phyloP scores from a whole-genome alignment of 2,329 filamentous ascomycete species.

The Alternaria sp. region DNA sequence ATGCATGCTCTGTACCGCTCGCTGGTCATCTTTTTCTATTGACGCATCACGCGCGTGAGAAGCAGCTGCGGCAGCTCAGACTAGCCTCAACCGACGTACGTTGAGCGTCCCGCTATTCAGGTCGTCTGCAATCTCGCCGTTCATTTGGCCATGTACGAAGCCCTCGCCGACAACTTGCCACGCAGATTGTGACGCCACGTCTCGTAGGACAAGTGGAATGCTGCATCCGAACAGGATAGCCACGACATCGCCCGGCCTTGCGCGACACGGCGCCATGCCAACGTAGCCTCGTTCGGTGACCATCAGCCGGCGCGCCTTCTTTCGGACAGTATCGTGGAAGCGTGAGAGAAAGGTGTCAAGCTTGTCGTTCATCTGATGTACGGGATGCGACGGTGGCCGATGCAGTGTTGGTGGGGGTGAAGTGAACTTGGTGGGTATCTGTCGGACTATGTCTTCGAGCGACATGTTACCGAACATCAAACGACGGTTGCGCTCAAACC shows the following conservation, averaged over 20 bases:
- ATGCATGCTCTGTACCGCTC: not conserved
- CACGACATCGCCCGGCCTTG: conserved; percentile 36
- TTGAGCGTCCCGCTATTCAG: conserved; percentile 18
- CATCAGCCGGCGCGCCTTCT: conserved; percentile 40
- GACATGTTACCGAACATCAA: conserved; percentile 23
- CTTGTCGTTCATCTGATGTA: conserved; percentile 23
- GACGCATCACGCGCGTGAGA: not conserved
- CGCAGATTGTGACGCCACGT: conserved; percentile 12
- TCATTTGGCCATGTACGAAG: conserved; percentile 39
- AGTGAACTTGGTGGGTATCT: conserved; percentile 3
- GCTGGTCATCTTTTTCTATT: not conserved
- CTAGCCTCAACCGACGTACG: conserved; percentile 17
- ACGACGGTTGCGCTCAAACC: conserved; percentile 33
- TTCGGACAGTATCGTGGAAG: conserved; percentile 37
- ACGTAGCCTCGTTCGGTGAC: conserved; percentile 31
- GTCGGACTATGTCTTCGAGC: conserved; percentile 21
- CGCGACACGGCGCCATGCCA: conserved; percentile 40
- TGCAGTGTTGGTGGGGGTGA: conserved; percentile 14
- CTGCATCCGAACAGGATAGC: conserved; percentile 45
- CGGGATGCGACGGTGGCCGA: conserved; percentile 23
- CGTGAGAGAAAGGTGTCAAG: conserved; percentile 35
- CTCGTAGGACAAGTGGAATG: conserved; percentile 43
- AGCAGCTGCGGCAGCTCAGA: conserved; percentile 2
- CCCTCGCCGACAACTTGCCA: conserved; percentile 40
- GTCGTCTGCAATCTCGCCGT: conserved; percentile 28